Evolutionary conservation across 768 basidiomycete species (phyloP).

Genomic region (Cyclocybe cylindracea): DNA sequence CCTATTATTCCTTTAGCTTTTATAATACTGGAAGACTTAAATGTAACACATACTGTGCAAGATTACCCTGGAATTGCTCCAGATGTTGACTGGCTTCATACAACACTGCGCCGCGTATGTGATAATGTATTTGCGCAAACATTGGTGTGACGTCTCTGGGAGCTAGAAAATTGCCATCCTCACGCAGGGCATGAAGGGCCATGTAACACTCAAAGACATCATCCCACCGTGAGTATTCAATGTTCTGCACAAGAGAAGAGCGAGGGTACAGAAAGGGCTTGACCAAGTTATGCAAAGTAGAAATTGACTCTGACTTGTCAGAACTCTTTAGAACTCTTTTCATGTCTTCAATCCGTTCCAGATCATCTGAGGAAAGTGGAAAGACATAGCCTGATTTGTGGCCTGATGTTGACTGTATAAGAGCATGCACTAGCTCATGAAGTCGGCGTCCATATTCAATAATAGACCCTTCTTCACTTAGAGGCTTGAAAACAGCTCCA

Average conservation of each 20-base stretch:
- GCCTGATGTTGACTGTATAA: not conserved
- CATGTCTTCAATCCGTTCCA: not conserved
- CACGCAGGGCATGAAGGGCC: constrained; percentile 5
- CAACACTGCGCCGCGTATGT: too few species aligned
- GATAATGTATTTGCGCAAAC: constrained; percentile 10
- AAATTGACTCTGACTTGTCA: not conserved
- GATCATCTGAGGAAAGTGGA: constrained; percentile 2
- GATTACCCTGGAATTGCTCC: not conserved
- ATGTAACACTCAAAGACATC: constrained; percentile 9
- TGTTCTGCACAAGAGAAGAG: not conserved
- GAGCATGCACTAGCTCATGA: not conserved
- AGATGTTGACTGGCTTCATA: constrained; percentile 6
- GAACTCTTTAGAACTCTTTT: not conserved
- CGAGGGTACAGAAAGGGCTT: constrained; percentile 5
- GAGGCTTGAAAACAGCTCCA: too few species aligned
- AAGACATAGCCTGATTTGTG: constrained; percentile 7
- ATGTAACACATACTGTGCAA: constrained; percentile 1
- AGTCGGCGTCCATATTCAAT: constrained; percentile 4
- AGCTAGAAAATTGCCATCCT: constrained; percentile 14
- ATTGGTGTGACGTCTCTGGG: constrained; percentile 7
- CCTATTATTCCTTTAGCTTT: too few species aligned
- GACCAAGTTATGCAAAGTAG: constrained; percentile 4
- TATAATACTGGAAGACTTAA: not conserved
- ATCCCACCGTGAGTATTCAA: constrained; percentile 6
- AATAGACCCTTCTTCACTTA: too few species aligned